Conservation (phyloP, 2,329 filamentous ascomycete genomes). For the Colletotrichum somersetense region DNA sequence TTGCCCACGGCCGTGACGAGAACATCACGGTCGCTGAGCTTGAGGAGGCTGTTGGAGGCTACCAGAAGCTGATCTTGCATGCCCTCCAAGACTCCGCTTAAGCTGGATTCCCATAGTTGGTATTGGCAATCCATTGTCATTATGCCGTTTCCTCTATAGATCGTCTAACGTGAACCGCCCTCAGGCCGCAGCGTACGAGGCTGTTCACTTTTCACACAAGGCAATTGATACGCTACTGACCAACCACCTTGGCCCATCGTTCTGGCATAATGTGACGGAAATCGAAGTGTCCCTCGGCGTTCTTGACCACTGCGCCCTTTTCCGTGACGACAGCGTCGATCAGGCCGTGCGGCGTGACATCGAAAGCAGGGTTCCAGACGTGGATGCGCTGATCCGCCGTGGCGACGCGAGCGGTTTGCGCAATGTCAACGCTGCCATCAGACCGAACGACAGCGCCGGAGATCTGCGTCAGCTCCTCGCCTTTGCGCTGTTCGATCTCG, state of each 20-base stretch:
- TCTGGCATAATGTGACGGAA: conserved; percentile 69
- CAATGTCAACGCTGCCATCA: conserved; percentile 73
- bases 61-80: conserved; percentile 76
- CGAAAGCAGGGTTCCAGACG: conserved; percentile 98
- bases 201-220: background rate
- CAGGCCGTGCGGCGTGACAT: conserved; percentile 88
- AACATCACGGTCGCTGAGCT: conserved; percentile 81
- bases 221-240: background rate
- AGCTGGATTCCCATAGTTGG: background rate
- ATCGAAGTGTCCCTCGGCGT: conserved; percentile 76
- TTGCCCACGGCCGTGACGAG: conserved; percentile 89
- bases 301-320: conserved; percentile 86
- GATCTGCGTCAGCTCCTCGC: conserved; percentile 86
- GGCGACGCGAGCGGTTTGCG: conserved; percentile 77
- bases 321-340: conserved; percentile 98
- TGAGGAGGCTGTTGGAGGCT: conserved; percentile 82
- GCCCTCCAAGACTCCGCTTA: conserved; percentile 53
- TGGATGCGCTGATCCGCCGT: conserved; percentile 83
- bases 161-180: background rate
- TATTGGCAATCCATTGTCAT: conserved; percentile 2
- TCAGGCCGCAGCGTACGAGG: background rate
- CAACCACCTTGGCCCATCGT: conserved; percentile 59
- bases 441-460: conserved; percentile 78
- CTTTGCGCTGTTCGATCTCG: conserved; percentile 88
- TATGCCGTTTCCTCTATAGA: conserved; percentile 4